Conservation (phyloP, 2,329 filamentous ascomycete genomes). For the Curvularia sp. region DNA sequence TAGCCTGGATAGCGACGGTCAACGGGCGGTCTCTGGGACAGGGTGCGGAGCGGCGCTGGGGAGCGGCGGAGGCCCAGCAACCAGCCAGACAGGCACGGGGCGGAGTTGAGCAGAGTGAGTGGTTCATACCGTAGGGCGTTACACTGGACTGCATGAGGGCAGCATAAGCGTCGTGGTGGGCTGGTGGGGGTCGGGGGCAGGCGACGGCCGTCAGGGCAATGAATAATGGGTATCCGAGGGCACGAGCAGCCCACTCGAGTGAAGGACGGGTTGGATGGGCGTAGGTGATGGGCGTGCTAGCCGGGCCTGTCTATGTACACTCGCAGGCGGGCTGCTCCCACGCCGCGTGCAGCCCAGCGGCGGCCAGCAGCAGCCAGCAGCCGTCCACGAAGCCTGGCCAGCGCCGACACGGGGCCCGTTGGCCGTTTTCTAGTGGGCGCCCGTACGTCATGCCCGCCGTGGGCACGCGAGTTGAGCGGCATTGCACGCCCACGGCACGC, state of each 20-base stretch:
- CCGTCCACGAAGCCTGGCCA: constrained; percentile 23
- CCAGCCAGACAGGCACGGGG: constrained; percentile 51
- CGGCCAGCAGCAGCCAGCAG: constrained; percentile 5
- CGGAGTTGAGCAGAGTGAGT: constrained; percentile 31
- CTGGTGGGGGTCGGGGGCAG: constrained; percentile 38
- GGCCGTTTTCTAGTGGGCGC: constrained; percentile 41
- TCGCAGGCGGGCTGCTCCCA: too few relatives aligned
- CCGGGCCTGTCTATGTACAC: too few relatives aligned
- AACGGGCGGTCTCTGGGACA: constrained; percentile 22
- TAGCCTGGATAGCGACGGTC: constrained; percentile 52
- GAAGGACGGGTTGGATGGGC: too few relatives aligned
- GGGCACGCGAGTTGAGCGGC: too few relatives aligned
- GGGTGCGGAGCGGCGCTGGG: constrained; percentile 16
- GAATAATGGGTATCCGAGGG: constrained; percentile 20
- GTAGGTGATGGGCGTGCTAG: too few relatives aligned
- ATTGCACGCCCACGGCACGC: too few relatives aligned
- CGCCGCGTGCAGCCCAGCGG: neutral
- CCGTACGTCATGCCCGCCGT: constrained; percentile 24
- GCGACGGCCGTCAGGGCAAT: constrained; percentile 22
- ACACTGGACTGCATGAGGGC: constrained; percentile 52
- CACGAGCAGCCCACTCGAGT: too few relatives aligned
- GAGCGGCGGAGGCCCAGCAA: constrained; percentile 17
- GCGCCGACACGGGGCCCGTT: constrained; percentile 38
- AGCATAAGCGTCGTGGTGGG: constrained; percentile 50
- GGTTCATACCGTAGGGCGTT: constrained; percentile 53